Conservation (phyloP, 179 eudicot genomes). For the Nepenthes alata region DNA sequence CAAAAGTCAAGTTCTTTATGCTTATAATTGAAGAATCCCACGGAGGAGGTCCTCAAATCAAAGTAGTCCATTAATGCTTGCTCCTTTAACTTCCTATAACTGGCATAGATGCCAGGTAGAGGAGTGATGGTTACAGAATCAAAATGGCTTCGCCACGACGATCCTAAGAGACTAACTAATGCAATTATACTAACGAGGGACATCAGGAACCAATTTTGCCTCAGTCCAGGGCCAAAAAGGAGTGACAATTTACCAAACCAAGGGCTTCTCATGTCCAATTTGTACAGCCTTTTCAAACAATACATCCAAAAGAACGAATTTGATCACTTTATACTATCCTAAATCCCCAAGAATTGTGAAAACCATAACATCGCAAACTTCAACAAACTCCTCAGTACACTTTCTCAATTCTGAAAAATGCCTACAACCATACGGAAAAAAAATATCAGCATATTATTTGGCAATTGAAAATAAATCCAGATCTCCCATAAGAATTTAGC, state of each 20-base stretch:
- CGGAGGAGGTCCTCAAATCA: constrained; percentile 42
- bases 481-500: too few species aligned
- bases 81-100: constrained; percentile 70
- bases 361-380: constrained; percentile 15
- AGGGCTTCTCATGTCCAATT: constrained; percentile 84
- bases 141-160: constrained; percentile 33
- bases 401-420: background rate
- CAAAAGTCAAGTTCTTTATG: constrained; percentile 53
- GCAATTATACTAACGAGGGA: constrained; percentile 46
- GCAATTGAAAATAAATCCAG: too few species aligned
- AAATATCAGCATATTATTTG: too few species aligned
- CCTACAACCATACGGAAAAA: constrained; percentile 13
- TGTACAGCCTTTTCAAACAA: constrained; percentile 12
- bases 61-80: constrained; percentile 66
- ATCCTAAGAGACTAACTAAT: constrained; percentile 41
- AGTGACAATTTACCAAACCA: constrained; percentile 41
- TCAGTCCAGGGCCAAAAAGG: constrained; percentile 43
- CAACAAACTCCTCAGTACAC: background rate
- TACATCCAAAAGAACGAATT: too few species aligned
- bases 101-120: constrained; percentile 29
- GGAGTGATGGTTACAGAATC: constrained; percentile 26
- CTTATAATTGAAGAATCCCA: constrained; percentile 31
- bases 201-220: constrained; percentile 58
- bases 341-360: constrained; percentile 27
- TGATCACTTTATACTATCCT: constrained; percentile 13